Percentiles rank a stretch among this genome's conserved stretches.
phyloP scores from a whole-genome alignment of 2,329 filamentous ascomycete genomes.

The Neoarthrinium moseri region DNA sequence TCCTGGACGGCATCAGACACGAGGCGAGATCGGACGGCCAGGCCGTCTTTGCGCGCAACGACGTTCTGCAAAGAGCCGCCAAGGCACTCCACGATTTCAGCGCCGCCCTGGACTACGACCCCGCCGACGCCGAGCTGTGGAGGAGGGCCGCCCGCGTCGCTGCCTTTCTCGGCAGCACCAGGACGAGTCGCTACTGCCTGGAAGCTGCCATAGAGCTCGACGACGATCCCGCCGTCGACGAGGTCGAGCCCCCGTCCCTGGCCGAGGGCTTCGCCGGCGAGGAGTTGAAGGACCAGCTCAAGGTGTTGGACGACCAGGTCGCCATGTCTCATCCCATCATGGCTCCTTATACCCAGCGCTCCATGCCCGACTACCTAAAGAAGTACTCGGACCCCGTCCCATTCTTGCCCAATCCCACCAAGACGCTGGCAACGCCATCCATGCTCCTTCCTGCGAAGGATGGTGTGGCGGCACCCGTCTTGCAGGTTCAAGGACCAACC shows the following conservation, averaged over 20 bases:
- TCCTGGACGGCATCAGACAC: slow-evolving; percentile 71
- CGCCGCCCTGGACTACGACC: slow-evolving; percentile 61
- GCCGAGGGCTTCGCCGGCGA: slow-evolving; percentile 64
- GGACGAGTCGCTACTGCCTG: slow-evolving; percentile 60
- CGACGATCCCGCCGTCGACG: slow-evolving; percentile 61
- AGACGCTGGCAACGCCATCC: slow-evolving; percentile 20
- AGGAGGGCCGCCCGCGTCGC: slow-evolving; percentile 58
- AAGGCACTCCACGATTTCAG: slow-evolving; percentile 56
- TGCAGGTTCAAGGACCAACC: slow-evolving; percentile 31
- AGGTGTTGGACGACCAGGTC: slow-evolving; percentile 53
- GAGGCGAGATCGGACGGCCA: slow-evolving; percentile 33
- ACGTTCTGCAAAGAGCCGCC: slow-evolving; percentile 35
- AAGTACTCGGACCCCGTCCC: slow-evolving; percentile 61
- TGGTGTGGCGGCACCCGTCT: slow-evolving; percentile 17
- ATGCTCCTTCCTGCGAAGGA: slow-evolving; percentile 10
- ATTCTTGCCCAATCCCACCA: slow-evolving; percentile 55
- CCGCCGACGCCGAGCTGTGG: slow-evolving; percentile 68
- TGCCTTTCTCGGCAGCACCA: slow-evolving; percentile 54
- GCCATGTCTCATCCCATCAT: slow-evolving; percentile 61
- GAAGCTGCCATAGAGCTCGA: slow-evolving; percentile 67
- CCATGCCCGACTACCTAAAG: slow-evolving; percentile 49
- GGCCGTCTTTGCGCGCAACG: slow-evolving; percentile 34
- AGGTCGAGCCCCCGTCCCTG: slow-evolving; percentile 61
- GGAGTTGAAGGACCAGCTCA: slow-evolving; percentile 56
- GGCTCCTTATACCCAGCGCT: slow-evolving; percentile 52